Evolutionary conservation across 768 basidiomycete genomes (phyloP).

Genomic region (Tubosaeta sp.): DNA sequence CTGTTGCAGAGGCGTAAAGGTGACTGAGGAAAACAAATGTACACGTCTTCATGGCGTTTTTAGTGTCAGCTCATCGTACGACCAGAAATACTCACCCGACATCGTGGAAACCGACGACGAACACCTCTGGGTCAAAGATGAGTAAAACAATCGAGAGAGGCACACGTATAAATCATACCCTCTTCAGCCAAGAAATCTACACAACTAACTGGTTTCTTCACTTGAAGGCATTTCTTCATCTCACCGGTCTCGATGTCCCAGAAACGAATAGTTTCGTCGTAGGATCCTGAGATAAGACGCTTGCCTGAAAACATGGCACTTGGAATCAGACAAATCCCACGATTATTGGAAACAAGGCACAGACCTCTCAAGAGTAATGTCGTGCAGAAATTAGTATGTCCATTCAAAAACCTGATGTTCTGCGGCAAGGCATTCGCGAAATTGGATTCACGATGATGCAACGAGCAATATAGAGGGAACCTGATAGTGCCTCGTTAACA

Average conservation of each 20-base stretch:
- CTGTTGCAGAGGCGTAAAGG: slow-evolving; percentile 80
- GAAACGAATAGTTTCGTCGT: slow-evolving; percentile 89
- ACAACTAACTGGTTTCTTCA: slow-evolving; percentile 89
- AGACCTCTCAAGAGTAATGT: slow-evolving; percentile 62
- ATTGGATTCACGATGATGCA: slow-evolving; percentile 85
- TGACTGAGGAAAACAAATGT: slow-evolving; percentile 82
- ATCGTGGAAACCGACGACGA: slow-evolving; percentile 91
- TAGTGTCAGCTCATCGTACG: slow-evolving; percentile 1
- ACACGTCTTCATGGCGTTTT: slow-evolving; percentile 54
- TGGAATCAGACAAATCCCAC: background rate
- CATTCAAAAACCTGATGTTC: slow-evolving; percentile 69
- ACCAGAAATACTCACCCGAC: slow-evolving; percentile 60
- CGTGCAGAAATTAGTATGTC: slow-evolving; percentile 87
- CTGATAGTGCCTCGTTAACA: slow-evolving; percentile 21
- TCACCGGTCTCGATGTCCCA: slow-evolving; percentile 76
- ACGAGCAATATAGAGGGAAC: slow-evolving; percentile 70
- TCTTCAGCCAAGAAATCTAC: slow-evolving; percentile 83
- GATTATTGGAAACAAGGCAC: background rate
- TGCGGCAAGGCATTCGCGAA: slow-evolving; percentile 75
- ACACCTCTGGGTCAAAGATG: slow-evolving; percentile 55
- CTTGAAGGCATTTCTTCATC: slow-evolving; percentile 70
- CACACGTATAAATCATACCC: slow-evolving; percentile 39
- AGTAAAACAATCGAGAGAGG: background rate
- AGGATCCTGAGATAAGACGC: slow-evolving; percentile 82
- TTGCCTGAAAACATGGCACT: slow-evolving; percentile 43